These are phyloP conservation scores for Saccharum hybrid DNA, from an alignment of 202 grass and related monocot genomes.

Conservation along the genomic window DNA sequence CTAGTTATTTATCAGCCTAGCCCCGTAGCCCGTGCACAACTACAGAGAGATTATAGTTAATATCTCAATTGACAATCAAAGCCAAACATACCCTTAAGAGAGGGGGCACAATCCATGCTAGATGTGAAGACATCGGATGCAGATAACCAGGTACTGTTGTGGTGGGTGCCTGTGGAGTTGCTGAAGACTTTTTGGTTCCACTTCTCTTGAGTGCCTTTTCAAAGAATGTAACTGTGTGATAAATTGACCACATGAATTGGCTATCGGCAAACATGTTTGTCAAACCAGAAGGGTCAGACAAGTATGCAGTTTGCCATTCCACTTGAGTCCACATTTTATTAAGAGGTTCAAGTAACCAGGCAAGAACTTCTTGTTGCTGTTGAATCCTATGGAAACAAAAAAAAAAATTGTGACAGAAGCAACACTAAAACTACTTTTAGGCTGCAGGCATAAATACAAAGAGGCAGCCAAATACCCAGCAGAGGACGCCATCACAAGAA, in stretches of 20 bases:
- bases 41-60: slow-evolving; percentile 25
- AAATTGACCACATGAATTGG: slow-evolving; percentile 99
- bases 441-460: slow-evolving; percentile 28
- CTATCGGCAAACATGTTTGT: slow-evolving; percentile 68
- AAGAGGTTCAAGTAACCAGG: slow-evolving; percentile 92
- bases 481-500: slow-evolving; percentile 96
- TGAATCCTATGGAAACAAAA: slow-evolving; percentile 80
- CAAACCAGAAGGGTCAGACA: slow-evolving; percentile 81
- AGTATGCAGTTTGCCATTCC: slow-evolving; percentile 92
- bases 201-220: slow-evolving; percentile 95
- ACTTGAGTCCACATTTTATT: slow-evolving; percentile 84
- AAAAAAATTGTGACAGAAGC: slow-evolving; percentile 30
- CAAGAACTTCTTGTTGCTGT: slow-evolving; percentile 95
- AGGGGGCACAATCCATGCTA: slow-evolving; percentile 95
- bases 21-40: slow-evolving; percentile 34
- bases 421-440: slow-evolving; percentile 29
- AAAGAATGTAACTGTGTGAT: slow-evolving; percentile 90
- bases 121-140: slow-evolving; percentile 91
- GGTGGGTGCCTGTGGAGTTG: slow-evolving; percentile 51
- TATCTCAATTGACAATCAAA: slow-evolving; percentile 30
- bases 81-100: slow-evolving; percentile 73
- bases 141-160: slow-evolving; percentile 54
- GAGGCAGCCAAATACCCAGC: slow-evolving; percentile 66
- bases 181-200: slow-evolving; percentile 70
- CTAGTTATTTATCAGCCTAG: slow-evolving; percentile 17